Evolutionary conservation across 495 filamentous ascomycete species (phyloP), one percentile per base, ranked within the genome.

Genomic region (Tuber calosporum): DNA sequence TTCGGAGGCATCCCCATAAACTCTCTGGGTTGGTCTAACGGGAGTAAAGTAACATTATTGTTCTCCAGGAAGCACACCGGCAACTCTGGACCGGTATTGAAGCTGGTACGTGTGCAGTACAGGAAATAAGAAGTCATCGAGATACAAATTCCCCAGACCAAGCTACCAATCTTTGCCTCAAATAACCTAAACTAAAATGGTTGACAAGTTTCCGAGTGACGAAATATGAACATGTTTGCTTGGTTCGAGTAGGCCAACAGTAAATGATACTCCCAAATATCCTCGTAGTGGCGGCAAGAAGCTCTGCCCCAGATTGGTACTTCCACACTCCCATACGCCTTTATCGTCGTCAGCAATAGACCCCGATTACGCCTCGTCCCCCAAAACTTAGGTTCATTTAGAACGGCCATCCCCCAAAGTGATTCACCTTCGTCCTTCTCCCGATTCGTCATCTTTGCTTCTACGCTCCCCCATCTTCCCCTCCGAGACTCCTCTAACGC

Each of bases 1-100:
- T 67, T 87, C 82, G 17, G 82, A 82, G 1, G 86, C 83, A 88
- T 83, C 75, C 73, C 73, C 53, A 58, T 6, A 17, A 62, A 69
- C n/a, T 19, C 4, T 73, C 58, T 20, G 19, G 17, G 42, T 4
- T 45, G 6, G 42, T 19, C 19, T 22, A 22, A 45, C 19, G 22
- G 22, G 19, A 22, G 13, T 22, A 75, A 69, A 41, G 9, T 11
- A 20, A 26, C 62, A 5, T 30, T 66, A n/a, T n/a, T 20, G n/a
- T 8, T 9, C 15, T 13, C 26, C 42, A 48, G 13, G 20, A 39
- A 72, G 26, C 66, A 13, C 72, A 72, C 81, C 83, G 83, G 70
- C n/a, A n/a, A n/a, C n/a, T n/a, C n/a, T n/a, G n/a, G n/a, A n/a
- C n/a, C n/a, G n/a, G n/a, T n/a, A n/a, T n/a, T n/a, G n/a, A n/a